Evolutionary conservation across 1,284 basidiomycete genomes (phyloP), one percentile per base, ranked within the genome.

Genomic region (Cyathus olla): DNA sequence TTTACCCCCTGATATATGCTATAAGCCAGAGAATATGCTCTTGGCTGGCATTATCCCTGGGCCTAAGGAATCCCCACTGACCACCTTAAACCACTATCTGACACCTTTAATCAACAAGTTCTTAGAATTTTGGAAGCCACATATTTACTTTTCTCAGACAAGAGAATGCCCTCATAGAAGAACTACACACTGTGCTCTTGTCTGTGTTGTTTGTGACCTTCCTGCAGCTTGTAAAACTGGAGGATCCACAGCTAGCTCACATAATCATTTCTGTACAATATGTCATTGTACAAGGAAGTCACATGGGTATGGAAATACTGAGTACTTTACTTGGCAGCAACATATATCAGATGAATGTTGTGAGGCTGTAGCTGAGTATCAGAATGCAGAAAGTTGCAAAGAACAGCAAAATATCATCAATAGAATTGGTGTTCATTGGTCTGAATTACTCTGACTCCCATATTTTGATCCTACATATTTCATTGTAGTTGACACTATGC

Each of bases 401-500:
- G 63, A 55, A 24, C 55, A 60, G 9, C 55, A 67, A 15, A 49
- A 55, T 11, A 53, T 64, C 17, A 72, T 71, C 46, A 58, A 67
- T 13, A 46, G 52, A 35, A 48, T 65, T 57, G 79, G 80, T 9
- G 48, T 79, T 5, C 67, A 72, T 2, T 83, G 76, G 73, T 77
- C 78, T 0, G 72, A 79, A 50, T 62, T 84, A 3, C 64, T 80
- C 17, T 51, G 69, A 1, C 66, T 84, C 0, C 76, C 75, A 0
- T 83, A 83, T 57, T 83, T 75, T 73, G 71, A 82, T 57, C 75
- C 75, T 1, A 66, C 63, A 0, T 13, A 27, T 5, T 77, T 71
- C 28, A 35, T 76, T 0, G 61, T 78, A 0, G 60, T 81, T 6
- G 75, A 83, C 35, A 40, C 69, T 0, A 83, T 83, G 80, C 80